These are phyloP conservation scores for Saitoella complicata DNA, from an alignment of 805 yeast species.

Conservation along the genomic window DNA sequence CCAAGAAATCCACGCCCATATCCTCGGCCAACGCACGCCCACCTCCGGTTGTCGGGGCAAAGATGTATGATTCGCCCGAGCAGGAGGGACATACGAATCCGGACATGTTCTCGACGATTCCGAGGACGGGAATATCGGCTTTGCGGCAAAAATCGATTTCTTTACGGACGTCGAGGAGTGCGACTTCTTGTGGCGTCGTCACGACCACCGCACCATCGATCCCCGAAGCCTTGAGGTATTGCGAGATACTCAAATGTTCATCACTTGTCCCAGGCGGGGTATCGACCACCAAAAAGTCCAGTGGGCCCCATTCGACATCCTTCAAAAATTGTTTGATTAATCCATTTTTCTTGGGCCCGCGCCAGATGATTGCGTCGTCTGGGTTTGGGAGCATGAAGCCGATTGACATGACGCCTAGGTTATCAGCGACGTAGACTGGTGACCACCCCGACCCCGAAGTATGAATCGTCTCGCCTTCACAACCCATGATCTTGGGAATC, in stretches of 20 bases:
- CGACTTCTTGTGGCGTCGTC: conserved; percentile 97
- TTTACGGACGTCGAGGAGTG: conserved; percentile 83
- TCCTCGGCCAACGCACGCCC: conserved; percentile 76
- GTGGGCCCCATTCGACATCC: conserved; percentile 84
- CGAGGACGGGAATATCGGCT: conserved; percentile 72
- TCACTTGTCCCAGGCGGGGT: conserved; percentile 99
- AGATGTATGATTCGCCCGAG: conserved; percentile 74
- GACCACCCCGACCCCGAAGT: conserved; percentile 89
- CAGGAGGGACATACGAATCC: conserved; percentile 97
- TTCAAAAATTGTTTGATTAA: conserved; percentile 82
- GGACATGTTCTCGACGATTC: conserved; percentile 93
- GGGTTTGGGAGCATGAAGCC: conserved; percentile 87
- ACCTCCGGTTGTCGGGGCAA: conserved; percentile 94
- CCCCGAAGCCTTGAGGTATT: conserved; percentile 75
- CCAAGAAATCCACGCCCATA: conserved; percentile 59
- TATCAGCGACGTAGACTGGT: conserved; percentile 90
- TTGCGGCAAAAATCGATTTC: conserved; percentile 90
- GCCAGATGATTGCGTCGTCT: conserved; percentile 91
- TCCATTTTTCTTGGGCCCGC: conserved; percentile 91
- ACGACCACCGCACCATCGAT: conserved; percentile 90
- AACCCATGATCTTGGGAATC: conserved; percentile 85
- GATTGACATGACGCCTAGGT: conserved; percentile 87
- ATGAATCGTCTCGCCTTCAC: conserved; percentile 71
- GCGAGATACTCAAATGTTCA: conserved; percentile 82
- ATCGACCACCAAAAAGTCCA: conserved; percentile 75